A percentile compares a stretch with the other conserved stretches of the same genome.
phyloP scores from a whole-genome alignment of 192 early-diverging fungal genomes.

The Coemansia sp. region DNA sequence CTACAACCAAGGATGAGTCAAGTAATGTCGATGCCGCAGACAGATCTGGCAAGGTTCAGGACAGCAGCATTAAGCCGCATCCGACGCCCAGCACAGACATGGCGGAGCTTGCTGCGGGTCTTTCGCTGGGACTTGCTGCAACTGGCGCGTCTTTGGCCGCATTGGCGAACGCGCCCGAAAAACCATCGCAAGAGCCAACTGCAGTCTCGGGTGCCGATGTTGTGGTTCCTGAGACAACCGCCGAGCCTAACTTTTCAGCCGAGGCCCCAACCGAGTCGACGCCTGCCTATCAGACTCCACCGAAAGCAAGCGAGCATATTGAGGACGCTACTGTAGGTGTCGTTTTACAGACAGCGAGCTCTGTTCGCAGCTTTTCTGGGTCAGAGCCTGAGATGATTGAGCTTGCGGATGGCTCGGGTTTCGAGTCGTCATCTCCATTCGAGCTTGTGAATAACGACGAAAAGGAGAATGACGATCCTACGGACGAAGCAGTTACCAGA shows the following conservation, averaged over 20 bases:
- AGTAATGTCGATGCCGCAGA: background rate
- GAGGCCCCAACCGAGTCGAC: background rate
- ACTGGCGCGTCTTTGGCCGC: conserved; percentile 19
- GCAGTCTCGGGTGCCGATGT: background rate
- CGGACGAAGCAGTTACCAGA: background rate
- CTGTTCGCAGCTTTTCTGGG: conserved; percentile 7
- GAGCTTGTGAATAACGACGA: conserved; percentile 16
- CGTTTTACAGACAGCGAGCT: background rate
- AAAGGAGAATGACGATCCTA: background rate
- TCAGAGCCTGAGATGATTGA: conserved; percentile 22
- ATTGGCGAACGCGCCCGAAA: background rate
- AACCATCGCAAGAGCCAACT: background rate
- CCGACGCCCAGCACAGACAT: background rate
- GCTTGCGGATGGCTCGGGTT: conserved; percentile 9
- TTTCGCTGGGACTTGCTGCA: conserved; percentile 20
- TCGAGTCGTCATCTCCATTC: conserved; percentile 22
- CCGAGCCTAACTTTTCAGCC: background rate
- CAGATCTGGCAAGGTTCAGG: conserved; percentile 1
- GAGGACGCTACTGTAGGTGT: background rate
- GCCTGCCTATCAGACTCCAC: background rate
- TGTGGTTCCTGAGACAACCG: background rate
- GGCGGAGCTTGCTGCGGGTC: conserved; percentile 15
- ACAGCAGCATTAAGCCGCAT: conserved; percentile 10
- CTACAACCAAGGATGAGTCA: background rate
- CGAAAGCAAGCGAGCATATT: background rate